These are phyloP conservation scores for Penicillium atrosanguineum DNA, from an alignment of 495 filamentous ascomycete genomes.

Conservation along the genomic window DNA sequence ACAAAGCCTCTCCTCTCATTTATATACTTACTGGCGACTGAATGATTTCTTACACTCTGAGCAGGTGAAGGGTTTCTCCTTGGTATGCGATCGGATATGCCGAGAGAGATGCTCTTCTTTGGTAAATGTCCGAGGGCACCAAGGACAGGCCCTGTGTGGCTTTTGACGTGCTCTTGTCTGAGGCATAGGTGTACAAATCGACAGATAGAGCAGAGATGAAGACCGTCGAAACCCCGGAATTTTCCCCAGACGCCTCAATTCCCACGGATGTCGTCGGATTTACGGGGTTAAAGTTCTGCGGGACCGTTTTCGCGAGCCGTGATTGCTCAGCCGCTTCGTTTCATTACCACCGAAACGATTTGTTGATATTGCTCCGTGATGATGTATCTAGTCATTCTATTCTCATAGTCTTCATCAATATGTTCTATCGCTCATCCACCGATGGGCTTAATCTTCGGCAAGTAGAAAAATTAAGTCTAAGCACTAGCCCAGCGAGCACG, in stretches of 20 bases:
- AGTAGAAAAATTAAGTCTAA: no score
- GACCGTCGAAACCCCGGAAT: background rate
- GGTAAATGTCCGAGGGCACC: conserved; percentile 26
- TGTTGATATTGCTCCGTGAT: no score
- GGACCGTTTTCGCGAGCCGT: background rate
- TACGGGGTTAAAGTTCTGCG: background rate
- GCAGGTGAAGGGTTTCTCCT: conserved; percentile 34
- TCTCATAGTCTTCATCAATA: no score
- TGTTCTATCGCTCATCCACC: background rate
- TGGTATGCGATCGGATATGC: conserved; percentile 33
- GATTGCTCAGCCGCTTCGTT: no score
- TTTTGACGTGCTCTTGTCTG: conserved; percentile 1
- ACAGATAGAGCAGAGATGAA: background rate
- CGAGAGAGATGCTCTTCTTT: conserved; percentile 32
- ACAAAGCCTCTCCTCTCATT: background rate
- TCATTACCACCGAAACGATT: no score
- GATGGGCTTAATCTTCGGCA: background rate
- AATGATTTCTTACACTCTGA: conserved; percentile 25
- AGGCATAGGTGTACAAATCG: conserved; percentile 5
- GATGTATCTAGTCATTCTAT: no score
- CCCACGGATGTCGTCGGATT: background rate
- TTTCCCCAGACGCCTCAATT: background rate
- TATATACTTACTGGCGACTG: conserved; percentile 20
- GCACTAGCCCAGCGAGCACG: conserved; percentile 3
- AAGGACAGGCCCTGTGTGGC: conserved; percentile 18